Evolutionary conservation across 2,329 filamentous ascomycete genomes (phyloP).

Genomic region (Phialemonium atrogriseum): DNA sequence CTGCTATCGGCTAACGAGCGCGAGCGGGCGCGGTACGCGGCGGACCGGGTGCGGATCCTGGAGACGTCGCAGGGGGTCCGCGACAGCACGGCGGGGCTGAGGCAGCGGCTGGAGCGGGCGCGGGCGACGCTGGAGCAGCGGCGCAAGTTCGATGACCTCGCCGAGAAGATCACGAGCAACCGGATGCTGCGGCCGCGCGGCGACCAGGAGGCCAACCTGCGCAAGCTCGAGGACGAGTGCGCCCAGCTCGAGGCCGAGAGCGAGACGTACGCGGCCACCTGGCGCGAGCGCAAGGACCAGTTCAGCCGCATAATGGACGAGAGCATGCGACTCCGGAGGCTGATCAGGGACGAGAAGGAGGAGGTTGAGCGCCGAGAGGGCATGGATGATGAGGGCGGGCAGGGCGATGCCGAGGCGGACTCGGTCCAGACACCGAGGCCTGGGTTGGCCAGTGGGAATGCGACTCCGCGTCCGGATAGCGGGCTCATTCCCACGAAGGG

Average conservation of each 20-base stretch:
- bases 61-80: constrained; percentile 70
- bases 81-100: constrained; percentile 63
- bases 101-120: constrained; percentile 67
- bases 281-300: constrained; percentile 76
- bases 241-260: constrained; percentile 79
- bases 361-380: constrained; percentile 84
- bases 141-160: constrained; percentile 80
- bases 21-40: constrained; percentile 76
- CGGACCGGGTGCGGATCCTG: constrained; percentile 71
- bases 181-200: constrained; percentile 72
- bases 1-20: constrained; percentile 73
- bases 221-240: constrained; percentile 82
- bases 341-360: constrained; percentile 93
- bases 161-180: constrained; percentile 79
- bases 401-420: constrained; percentile 33
- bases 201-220: constrained; percentile 69
- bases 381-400: constrained; percentile 62
- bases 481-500: constrained; percentile 16
- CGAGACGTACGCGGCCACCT: constrained; percentile 70
- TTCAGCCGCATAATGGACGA: constrained; percentile 87
- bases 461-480: constrained; percentile 40
- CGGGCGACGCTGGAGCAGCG: constrained; percentile 68
- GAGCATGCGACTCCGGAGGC: constrained; percentile 72
- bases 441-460: constrained; percentile 41
- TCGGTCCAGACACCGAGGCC: constrained; percentile 40